These are phyloP conservation scores for Solanum sitiens DNA, from an alignment of 257 asterid species.

Conservation along the genomic window DNA sequence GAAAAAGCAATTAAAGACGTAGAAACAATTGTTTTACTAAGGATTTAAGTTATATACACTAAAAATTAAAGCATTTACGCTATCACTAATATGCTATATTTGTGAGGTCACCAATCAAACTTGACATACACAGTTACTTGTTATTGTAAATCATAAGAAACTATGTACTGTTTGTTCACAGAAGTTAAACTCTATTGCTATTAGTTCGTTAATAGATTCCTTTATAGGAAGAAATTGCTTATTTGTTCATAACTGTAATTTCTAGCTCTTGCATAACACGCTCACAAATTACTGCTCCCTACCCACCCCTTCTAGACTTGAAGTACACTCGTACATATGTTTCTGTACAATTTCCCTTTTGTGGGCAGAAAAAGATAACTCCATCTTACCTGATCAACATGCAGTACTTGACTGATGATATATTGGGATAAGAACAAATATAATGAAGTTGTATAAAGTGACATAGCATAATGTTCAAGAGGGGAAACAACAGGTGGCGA, in stretches of 20 bases:
- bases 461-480: slow-evolving; percentile 18
- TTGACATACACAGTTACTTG: neutral
- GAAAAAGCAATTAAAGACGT: no score
- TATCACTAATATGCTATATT: neutral
- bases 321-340: slow-evolving; percentile 66
- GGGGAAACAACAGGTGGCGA: slow-evolving; percentile 72
- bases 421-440: neutral
- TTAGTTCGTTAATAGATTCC: neutral
- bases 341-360: slow-evolving; percentile 57
- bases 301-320: neutral
- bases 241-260: neutral
- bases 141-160: neutral
- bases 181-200: neutral
- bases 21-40: no score
- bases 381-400: slow-evolving; percentile 27
- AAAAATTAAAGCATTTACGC: neutral
- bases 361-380: slow-evolving; percentile 32
- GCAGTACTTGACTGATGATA: neutral
- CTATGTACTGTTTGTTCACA: neutral
- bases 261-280: neutral
- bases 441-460: slow-evolving; percentile 17
- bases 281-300: neutral
- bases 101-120: neutral
- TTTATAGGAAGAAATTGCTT: neutral
- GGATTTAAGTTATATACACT: neutral